These are phyloP conservation scores for Zymoseptoria crescenta DNA, from an alignment of 2,329 filamentous ascomycete species.

Conservation along the genomic window DNA sequence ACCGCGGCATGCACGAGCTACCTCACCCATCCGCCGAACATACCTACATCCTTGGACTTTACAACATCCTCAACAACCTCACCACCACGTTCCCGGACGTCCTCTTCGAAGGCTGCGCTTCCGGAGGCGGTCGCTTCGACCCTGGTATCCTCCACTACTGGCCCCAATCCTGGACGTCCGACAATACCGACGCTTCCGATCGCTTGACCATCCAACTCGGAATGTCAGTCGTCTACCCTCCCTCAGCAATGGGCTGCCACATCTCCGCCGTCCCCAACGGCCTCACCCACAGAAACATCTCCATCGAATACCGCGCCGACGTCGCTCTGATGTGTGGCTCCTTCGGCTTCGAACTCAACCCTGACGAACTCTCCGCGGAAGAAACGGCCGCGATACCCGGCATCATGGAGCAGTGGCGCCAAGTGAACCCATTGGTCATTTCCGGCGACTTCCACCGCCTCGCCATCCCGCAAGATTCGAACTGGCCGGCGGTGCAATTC, in stretches of 20 bases:
- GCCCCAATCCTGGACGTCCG: conserved; percentile 58
- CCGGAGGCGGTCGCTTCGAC: conserved; percentile 58
- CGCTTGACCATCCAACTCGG: conserved; percentile 57
- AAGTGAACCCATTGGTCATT: conserved; percentile 53
- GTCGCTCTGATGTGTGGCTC: conserved; percentile 63
- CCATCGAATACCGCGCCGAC: conserved; percentile 54
- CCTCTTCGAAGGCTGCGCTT: conserved; percentile 59
- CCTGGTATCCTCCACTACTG: conserved; percentile 57
- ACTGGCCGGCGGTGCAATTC: conserved; percentile 57
- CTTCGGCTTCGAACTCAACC: conserved; percentile 58
- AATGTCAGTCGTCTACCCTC: conserved; percentile 55
- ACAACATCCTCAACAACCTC: conserved; percentile 53
- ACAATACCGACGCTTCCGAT: conserved; percentile 56
- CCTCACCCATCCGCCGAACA: conserved; percentile 48
- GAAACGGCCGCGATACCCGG: conserved; percentile 49
- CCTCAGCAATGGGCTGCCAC: conserved; percentile 59
- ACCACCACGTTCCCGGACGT: conserved; percentile 54
- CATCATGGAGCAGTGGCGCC: conserved; percentile 48
- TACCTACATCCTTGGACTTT: conserved; percentile 56
- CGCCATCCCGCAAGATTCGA: conserved; percentile 49
- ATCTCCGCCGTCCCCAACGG: conserved; percentile 55
- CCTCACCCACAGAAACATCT: conserved; percentile 47
- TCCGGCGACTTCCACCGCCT: conserved; percentile 54
- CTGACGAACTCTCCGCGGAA: conserved; percentile 42
- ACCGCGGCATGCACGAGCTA: conserved; percentile 56